Percentiles rank a stretch among this genome's conserved stretches.
Evolutionary conservation across 2,329 filamentous ascomycete genomes (phyloP).

Genomic region (Botryotinia globosa): DNA sequence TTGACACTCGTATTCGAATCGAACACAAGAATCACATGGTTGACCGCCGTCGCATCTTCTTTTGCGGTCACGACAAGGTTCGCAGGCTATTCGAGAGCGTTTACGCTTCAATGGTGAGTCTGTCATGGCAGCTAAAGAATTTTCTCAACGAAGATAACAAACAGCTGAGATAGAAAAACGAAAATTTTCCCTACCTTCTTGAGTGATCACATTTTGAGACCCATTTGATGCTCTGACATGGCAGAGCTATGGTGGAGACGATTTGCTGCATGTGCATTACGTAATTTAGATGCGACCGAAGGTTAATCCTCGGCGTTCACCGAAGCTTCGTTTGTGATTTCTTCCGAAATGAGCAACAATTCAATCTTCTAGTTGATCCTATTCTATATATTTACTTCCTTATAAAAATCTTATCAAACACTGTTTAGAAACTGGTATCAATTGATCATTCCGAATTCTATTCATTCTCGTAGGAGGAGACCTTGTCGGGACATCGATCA

Average conservation of each 20-base stretch:
- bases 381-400: not conserved
- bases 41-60: conserved; percentile 11
- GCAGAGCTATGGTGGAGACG: not conserved
- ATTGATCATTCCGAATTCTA: too few species aligned
- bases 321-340: too few species aligned
- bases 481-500: too few species aligned
- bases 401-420: not conserved
- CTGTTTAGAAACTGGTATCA: not conserved
- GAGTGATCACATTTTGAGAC: not conserved
- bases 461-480: not conserved
- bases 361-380: not conserved
- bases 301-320: not conserved
- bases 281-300: not conserved
- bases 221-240: not conserved
- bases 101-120: conserved; percentile 4
- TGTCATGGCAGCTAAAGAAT: not conserved
- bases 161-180: not conserved
- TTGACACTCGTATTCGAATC: conserved; percentile 3
- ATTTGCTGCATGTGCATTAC: not conserved
- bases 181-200: not conserved
- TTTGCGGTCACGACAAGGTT: conserved; percentile 15
- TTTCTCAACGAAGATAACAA: not conserved
- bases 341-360: not conserved
- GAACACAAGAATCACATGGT: conserved; percentile 13
- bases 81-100: conserved; percentile 16